Evolutionary conservation across 768 basidiomycete genomes (phyloP), one percentile per base, ranked within the genome.

Genomic region (Auricularia cornea): DNA sequence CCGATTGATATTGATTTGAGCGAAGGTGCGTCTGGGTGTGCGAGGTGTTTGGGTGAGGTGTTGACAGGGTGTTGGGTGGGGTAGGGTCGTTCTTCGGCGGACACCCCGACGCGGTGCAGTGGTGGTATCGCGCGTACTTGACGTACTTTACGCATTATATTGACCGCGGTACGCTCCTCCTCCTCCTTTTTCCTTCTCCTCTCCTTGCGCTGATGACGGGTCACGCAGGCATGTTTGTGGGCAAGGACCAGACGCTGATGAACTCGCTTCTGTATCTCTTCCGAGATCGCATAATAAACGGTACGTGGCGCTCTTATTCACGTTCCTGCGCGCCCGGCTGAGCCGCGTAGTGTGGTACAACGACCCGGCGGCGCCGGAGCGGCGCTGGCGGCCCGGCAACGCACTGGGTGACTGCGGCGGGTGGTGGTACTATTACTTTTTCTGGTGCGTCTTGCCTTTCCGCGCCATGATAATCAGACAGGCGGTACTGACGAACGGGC

Each of bases 41-140:
- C 11, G 40, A 12, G 30, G 31, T 23, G 29, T 33, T 1, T 18
- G 28, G 30, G 26, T 4, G 41, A 60, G 18, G 11, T 52, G 29
- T 23, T 52, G 3, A n/a, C 40, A 28, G n/a, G n/a, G n/a, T n/a
- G n/a, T n/a, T n/a, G 20, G 28, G 41, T 4, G 52, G 18, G 51
- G 16, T 65, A 83, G 84, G 81, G 18, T 83, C 83, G 1, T 84
- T 84, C 69, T 85, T 85, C 62, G 84, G 84, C 8, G 83, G 83
- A 8, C 70, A 78, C 1, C 79, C 79, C 2, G 40, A 66, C 11
- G 74, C 81, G 0, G 70, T 84, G 33, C 65, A 72, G 3, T 83
- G 82, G 82, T 84, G 76, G 72, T 69, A 75, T 0, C 62, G 69
- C 14, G 70, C 71, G 1, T 86, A 77, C 69, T 85, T 83, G 67